A percentile compares a stretch with the other conserved stretches of the same genome.
These are phyloP conservation scores for Cryphonectria naterciae DNA, from an alignment of 2,329 filamentous ascomycete species.

Conservation along the genomic window DNA sequence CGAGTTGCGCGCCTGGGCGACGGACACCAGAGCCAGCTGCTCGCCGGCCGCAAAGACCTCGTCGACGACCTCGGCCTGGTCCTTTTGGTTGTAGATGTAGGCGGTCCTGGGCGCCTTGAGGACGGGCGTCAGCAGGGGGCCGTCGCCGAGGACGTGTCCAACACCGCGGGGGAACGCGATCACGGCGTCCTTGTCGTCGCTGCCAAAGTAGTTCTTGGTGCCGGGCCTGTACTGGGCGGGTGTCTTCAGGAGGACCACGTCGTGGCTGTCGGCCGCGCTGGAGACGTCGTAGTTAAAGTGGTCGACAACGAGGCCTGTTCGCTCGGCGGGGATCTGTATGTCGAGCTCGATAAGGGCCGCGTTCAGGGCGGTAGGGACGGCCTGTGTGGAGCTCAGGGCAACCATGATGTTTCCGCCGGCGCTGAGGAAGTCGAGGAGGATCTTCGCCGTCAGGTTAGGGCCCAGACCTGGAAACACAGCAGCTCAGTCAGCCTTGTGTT, in stretches of 20 bases:
- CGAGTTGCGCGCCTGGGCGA: conserved; percentile 89
- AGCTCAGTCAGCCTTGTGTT: background rate
- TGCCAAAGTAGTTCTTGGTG: conserved; percentile 77
- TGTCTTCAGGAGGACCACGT: conserved; percentile 79
- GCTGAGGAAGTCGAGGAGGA: conserved; percentile 89
- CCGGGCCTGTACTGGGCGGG: conserved; percentile 68
- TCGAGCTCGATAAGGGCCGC: conserved; percentile 87
- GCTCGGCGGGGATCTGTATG: conserved; percentile 83
- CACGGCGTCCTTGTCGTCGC: conserved; percentile 56
- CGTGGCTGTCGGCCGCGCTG: conserved; percentile 80
- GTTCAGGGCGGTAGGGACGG: conserved; percentile 73
- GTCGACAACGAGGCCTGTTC: conserved; percentile 84
- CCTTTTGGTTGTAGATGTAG: conserved; percentile 93
- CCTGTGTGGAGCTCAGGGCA: conserved; percentile 72
- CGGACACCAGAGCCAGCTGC: conserved; percentile 84
- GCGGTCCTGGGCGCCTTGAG: conserved; percentile 81
- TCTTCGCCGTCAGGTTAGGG: conserved; percentile 81
- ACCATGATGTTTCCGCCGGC: conserved; percentile 89
- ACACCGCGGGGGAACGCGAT: conserved; percentile 82
- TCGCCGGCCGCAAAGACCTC: conserved; percentile 83
- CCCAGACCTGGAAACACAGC: conserved; percentile 68
- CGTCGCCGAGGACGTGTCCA: conserved; percentile 79
- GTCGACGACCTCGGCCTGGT: conserved; percentile 72
- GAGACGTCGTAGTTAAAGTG: conserved; percentile 90
- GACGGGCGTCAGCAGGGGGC: conserved; percentile 78